These are phyloP conservation scores for Pelargonium myrrhifolium DNA, from an alignment of 441 rosid species.

Conservation along the genomic window DNA sequence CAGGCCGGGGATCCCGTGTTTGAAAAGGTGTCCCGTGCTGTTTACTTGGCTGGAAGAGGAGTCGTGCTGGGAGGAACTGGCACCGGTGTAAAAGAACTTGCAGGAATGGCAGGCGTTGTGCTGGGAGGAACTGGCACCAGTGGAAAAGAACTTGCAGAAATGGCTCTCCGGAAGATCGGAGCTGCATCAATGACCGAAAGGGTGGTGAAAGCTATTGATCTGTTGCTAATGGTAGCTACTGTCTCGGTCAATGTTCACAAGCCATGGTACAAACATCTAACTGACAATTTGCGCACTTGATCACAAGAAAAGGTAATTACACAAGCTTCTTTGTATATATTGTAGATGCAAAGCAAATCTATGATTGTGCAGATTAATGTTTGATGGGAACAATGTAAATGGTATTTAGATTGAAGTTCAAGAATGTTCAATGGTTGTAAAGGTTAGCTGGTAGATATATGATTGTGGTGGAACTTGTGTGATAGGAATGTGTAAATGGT, in stretches of 20 bases:
- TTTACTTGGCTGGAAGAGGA: slow-evolving; percentile 65
- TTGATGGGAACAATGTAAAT: neutral
- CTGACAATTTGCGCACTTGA: slow-evolving; percentile 7
- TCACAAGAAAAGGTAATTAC: neutral
- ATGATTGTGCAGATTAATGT: neutral
- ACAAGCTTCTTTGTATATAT: neutral
- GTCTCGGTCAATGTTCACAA: slow-evolving; percentile 58
- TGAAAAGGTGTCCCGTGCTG: slow-evolving; percentile 60
- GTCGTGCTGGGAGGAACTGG: slow-evolving; percentile 59
- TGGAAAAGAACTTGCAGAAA: slow-evolving; percentile 52
- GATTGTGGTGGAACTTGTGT: too few relatives aligned
- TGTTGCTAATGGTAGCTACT: slow-evolving; percentile 51
- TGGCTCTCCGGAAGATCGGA: slow-evolving; percentile 59
- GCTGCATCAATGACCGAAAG: slow-evolving; percentile 41
- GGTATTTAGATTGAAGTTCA: too few relatives aligned
- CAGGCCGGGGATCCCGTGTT: slow-evolving; percentile 76
- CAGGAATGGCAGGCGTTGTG: slow-evolving; percentile 47
- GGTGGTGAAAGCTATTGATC: slow-evolving; percentile 58
- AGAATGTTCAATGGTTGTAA: too few relatives aligned
- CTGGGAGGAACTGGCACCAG: slow-evolving; percentile 49
- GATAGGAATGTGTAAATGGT: too few relatives aligned
- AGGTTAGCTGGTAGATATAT: too few relatives aligned
- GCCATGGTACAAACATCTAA: slow-evolving; percentile 57
- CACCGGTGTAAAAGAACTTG: slow-evolving; percentile 42
- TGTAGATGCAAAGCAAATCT: neutral